Base-by-base conservation (phyloP, 1,284 basidiomycete species). In the Exsudoporus floridanus region DNA sequence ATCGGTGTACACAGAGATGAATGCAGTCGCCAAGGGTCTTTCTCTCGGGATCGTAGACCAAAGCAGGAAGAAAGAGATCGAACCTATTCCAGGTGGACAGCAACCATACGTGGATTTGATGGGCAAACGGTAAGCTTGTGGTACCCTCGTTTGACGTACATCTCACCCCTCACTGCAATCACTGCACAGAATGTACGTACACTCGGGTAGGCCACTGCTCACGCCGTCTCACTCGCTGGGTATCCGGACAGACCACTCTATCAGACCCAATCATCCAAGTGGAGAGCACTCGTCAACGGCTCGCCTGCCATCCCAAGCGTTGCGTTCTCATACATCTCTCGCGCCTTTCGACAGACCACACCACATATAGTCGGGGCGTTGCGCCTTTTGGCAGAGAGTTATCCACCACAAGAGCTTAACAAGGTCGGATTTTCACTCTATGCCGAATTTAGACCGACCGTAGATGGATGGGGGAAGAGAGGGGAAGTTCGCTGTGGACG, bases 31-130 rank as follows among this genome's bases (percentile, higher is more conserved):
- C 27, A 94, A 93, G 65, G 93, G 92, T 4, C 78, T 92, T 21
- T 84, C 86, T 28, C 75, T 95, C 18, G 92, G 94, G 5, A 81
- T 94, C 38, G 81, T 83, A 63, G 73, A 82, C 28, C 70, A 81
- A 60, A 72, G 73, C 21, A 84, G 78, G 55, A 76, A 76, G 52
- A 75, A 76, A 53, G 80, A 78, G 25, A 73, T 78, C 49, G 80
- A 85, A 47, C 80, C 82, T 4, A 70, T 68, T 10, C 73, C 72
- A 52, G 80, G 77, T 14, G 88, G 87, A 33, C 80, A 87, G 9
- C 95, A 98, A 71, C 94, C 96, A 4, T 97, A 91, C 71, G 90
- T 98, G 19, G 91, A 93, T 57, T 74, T 98, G 38, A 89, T 98
- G 82, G 87, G 91, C 38, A 79, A 90, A 69, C 83, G 87, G 90